These are phyloP conservation scores for Zasmidium cellare DNA, from an alignment of 2,329 filamentous ascomycete genomes.

Conservation along the genomic window DNA sequence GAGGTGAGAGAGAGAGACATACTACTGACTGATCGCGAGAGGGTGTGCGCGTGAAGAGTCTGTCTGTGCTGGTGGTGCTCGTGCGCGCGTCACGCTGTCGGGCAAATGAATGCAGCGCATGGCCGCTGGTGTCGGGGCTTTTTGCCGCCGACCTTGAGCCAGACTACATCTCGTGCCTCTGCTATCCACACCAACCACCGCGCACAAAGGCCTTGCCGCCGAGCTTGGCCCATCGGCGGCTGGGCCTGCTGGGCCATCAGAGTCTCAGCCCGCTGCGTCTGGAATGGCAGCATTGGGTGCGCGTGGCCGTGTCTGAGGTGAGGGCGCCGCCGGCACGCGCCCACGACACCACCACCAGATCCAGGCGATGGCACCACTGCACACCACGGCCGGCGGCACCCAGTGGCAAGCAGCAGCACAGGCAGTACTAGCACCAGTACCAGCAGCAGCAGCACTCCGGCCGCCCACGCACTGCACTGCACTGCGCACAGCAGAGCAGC, in stretches of 20 bases:
- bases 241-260: not conserved
- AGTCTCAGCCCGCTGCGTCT: not conserved
- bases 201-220: slow-evolving; percentile 9
- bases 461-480: not conserved
- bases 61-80: not conserved
- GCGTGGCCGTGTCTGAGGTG: too few relatives aligned
- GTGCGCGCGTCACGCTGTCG: not conserved
- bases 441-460: not conserved
- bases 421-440: too few relatives aligned
- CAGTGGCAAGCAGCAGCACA: not conserved
- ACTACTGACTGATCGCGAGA: not conserved
- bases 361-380: not conserved
- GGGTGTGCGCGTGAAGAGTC: slow-evolving; percentile 4
- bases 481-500: not conserved
- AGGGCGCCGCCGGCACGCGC: not conserved
- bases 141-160: slow-evolving; percentile 19
- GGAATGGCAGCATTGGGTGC: not conserved
- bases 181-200: not conserved
- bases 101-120: too few relatives aligned
- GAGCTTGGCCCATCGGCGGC: slow-evolving; percentile 20
- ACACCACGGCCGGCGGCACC: too few relatives aligned
- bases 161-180: slow-evolving; percentile 3
- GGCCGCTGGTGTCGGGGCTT: slow-evolving; percentile 10
- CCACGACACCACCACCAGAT: not conserved
- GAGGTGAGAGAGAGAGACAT: not conserved